These are phyloP conservation scores for Cucurbita ficifolia DNA, from an alignment of 306 rosid species.

Conservation along the genomic window DNA sequence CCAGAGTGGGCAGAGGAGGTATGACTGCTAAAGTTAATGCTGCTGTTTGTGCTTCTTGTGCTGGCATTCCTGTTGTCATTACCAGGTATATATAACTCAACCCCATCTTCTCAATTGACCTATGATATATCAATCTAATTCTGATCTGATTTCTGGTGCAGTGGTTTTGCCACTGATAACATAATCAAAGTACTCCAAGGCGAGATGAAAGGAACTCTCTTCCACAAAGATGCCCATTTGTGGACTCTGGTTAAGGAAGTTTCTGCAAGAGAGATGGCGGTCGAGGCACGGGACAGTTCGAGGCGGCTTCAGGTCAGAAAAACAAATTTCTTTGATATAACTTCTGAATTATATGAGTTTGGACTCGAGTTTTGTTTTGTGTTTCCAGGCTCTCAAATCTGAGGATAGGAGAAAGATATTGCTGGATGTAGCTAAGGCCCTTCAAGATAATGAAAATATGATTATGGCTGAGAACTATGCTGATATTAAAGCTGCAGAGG, in stretches of 20 bases:
- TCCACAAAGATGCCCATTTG: constrained; percentile 71
- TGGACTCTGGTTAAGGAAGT: constrained; percentile 58
- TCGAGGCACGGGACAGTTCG: constrained; percentile 53
- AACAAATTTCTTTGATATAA: not conserved
- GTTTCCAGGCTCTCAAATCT: constrained; percentile 31
- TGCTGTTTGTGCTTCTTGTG: constrained; percentile 56
- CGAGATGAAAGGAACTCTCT: constrained; percentile 65
- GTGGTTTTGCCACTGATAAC: constrained; percentile 66
- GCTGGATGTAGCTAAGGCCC: constrained; percentile 54
- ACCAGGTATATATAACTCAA: constrained; percentile 38
- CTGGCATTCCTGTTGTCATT: constrained; percentile 75
- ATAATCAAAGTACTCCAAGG: constrained; percentile 66
- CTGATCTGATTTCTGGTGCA: constrained; percentile 11
- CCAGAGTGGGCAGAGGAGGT: constrained; percentile 78
- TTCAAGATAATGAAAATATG: constrained; percentile 41
- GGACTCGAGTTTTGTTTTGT: not conserved
- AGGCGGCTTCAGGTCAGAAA: constrained; percentile 39
- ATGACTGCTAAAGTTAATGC: constrained; percentile 91
- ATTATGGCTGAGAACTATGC: constrained; percentile 47
- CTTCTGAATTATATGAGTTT: not conserved
- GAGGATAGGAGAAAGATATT: constrained; percentile 56
- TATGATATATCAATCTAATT: not conserved
- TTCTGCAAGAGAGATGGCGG: constrained; percentile 67
- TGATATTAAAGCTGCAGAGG: constrained; percentile 55
- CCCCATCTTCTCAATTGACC: not conserved